phyloP scores from a whole-genome alignment of 1,284 basidiomycete species.

The Singerocomus inundabilis region DNA sequence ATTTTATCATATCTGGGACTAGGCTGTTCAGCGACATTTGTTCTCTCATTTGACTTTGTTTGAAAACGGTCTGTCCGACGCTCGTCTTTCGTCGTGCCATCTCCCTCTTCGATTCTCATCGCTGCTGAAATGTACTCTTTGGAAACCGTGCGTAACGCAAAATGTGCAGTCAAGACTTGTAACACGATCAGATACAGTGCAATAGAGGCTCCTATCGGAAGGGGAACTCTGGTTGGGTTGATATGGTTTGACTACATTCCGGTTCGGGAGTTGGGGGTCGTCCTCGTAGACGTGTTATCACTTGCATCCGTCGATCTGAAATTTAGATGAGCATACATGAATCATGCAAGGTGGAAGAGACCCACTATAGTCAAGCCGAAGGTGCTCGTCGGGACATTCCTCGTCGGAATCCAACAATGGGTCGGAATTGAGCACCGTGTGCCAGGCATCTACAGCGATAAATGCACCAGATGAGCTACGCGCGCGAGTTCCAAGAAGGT shows the following conservation, averaged over 20 bases:
- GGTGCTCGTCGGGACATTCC: conserved; percentile 61
- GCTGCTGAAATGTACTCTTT: conserved; percentile 27
- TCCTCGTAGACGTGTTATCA: conserved; percentile 55
- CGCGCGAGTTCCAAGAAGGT: not conserved
- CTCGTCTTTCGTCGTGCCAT: conserved; percentile 13
- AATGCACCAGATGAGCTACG: conserved; percentile 54
- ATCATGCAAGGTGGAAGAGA: conserved; percentile 19
- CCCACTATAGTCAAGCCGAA: conserved; percentile 64
- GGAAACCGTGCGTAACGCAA: conserved; percentile 12
- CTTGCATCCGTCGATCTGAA: conserved; percentile 53
- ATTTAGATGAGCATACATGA: conserved; percentile 9
- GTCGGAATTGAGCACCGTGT: conserved; percentile 57
- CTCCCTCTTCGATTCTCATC: conserved; percentile 17
- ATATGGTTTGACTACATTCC: conserved; percentile 16
- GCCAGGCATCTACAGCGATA: conserved; percentile 57
- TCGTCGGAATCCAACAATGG: conserved; percentile 72
- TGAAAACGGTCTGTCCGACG: conserved; percentile 11
- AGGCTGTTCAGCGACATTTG: conserved; percentile 33
- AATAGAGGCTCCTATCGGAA: too few relatives aligned
- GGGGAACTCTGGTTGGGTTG: conserved; percentile 10
- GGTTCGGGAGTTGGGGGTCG: conserved; percentile 47
- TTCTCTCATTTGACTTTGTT: conserved; percentile 26
- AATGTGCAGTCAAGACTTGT: not conserved
- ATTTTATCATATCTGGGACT: conserved; percentile 42
- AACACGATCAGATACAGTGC: conserved; percentile 9